Conservation (phyloP, 2,329 filamentous ascomycete genomes). For the Phialophora verrucosa region DNA sequence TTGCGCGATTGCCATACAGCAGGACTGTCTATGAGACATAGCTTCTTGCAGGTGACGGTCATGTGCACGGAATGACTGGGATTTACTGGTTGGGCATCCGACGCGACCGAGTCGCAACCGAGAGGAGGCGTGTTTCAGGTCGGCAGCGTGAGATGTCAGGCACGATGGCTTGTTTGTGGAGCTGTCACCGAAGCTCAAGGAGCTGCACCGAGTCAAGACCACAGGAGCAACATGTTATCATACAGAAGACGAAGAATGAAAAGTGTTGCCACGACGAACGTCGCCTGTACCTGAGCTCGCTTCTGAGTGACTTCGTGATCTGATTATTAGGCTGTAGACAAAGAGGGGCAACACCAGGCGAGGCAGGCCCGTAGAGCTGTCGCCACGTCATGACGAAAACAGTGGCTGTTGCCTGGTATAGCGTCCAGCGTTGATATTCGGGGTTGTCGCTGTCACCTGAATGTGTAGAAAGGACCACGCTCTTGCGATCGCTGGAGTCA, state of each 20-base stretch:
- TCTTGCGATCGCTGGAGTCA: neutral
- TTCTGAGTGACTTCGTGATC: constrained; percentile 6
- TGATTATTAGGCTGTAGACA: constrained; percentile 15
- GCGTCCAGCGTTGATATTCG: neutral
- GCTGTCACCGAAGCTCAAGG: constrained; percentile 4
- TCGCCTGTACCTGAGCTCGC: neutral
- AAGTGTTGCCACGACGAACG: neutral
- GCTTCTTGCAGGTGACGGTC: neutral
- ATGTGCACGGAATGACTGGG: constrained; percentile 8
- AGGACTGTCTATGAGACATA: neutral
- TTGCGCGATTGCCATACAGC: neutral
- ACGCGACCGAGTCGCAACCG: constrained; percentile 22
- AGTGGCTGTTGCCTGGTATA: constrained; percentile 18
- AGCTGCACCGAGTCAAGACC: constrained; percentile 1
- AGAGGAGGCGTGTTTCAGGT: constrained; percentile 28
- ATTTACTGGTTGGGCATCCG: constrained; percentile 18
- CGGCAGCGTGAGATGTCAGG: constrained; percentile 13
- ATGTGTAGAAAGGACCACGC: neutral
- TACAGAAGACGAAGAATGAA: constrained; percentile 9
- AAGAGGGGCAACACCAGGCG: constrained; percentile 17
- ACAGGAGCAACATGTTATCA: constrained; percentile 3
- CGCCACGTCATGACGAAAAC: constrained; percentile 22
- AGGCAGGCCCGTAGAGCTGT: constrained; percentile 9
- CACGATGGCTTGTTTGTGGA: constrained; percentile 10
- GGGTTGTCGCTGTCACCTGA: neutral